Evolutionary conservation across 495 filamentous ascomycete species (phyloP).

Genomic region (Pseudomonodictys pantanalensis): DNA sequence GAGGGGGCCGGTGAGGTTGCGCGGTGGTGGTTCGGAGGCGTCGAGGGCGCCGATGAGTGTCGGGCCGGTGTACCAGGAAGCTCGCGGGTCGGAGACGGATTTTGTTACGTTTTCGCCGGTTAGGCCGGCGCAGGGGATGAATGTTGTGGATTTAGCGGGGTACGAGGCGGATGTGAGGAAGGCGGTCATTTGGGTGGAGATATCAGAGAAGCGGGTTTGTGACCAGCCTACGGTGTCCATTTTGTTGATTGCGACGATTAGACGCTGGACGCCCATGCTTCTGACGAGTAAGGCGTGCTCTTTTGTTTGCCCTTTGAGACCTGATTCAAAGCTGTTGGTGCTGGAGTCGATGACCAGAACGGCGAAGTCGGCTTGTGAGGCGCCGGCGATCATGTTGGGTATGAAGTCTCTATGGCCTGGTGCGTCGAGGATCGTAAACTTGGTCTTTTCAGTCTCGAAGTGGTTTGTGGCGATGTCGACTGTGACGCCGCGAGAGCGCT

Average conservation of each 20-base stretch:
- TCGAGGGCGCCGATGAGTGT: slow-evolving; percentile 84
- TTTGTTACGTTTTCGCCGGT: slow-evolving; percentile 80
- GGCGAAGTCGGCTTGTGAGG: slow-evolving; percentile 93
- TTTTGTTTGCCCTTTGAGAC: slow-evolving; percentile 88
- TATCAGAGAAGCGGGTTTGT: slow-evolving; percentile 76
- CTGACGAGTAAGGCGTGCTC: slow-evolving; percentile 88
- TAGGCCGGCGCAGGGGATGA: slow-evolving; percentile 85
- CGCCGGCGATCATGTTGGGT: slow-evolving; percentile 98
- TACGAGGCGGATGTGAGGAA: slow-evolving; percentile 84
- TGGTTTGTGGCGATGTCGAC: slow-evolving; percentile 94
- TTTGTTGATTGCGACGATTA: slow-evolving; percentile 93
- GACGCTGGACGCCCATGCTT: slow-evolving; percentile 83
- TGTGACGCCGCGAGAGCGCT: slow-evolving; percentile 85
- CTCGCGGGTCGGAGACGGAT: slow-evolving; percentile 49
- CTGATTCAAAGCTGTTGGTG: slow-evolving; percentile 85
- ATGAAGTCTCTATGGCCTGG: slow-evolving; percentile 95
- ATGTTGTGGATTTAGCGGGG: slow-evolving; percentile 70
- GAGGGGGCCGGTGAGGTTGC: slow-evolving; percentile 74
- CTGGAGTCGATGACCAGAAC: slow-evolving; percentile 90
- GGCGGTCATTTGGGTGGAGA: slow-evolving; percentile 73
- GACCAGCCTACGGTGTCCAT: slow-evolving; percentile 83
- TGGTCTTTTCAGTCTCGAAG: slow-evolving; percentile 81
- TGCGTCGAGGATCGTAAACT: slow-evolving; percentile 92
- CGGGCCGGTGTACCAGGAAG: slow-evolving; percentile 73
- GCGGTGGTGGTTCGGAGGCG: slow-evolving; percentile 64